Evolutionary conservation across 2,329 filamentous ascomycete genomes (phyloP), one percentile per base, ranked within the genome.

Genomic region (Cladosporium sphaerospermum): DNA sequence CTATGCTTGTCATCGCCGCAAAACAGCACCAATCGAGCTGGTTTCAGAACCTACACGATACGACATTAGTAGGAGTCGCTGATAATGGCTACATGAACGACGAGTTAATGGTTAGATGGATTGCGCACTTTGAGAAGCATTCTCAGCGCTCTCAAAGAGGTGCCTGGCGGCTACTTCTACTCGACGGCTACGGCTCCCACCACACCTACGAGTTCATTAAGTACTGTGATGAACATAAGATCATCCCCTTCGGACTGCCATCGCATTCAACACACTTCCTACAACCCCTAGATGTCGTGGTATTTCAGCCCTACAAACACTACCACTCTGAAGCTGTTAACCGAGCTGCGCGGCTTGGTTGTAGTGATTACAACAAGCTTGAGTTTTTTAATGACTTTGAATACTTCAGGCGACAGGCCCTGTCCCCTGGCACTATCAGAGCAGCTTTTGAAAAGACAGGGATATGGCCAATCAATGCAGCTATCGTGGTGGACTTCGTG

Each of bases 271-370:
- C 40, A 39, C 45, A 57, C 45, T 28, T 55, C 13, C 32, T 55
- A 16, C 33, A 55, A 40, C 53, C 53, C 13, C 41, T 55, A 32
- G 47, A 55, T 54, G 56, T 61, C 11, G 53, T 39, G 31, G 31
- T 57, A 7, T 61, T 61, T 46, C 54, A 60, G 45, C 58, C 51
- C 11, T 57, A 56, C 41, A 61, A 61, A 45, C 56, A 60, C 37
- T 60, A 45, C 37, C 56, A 60, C 47, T 16, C 31, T 11, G 40
- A 53, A 37, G 58, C 54, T 23, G 47, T 61, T 47, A 52, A 58
- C 14, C 18, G 33, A 19, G 53, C 56, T 16, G 46, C 49, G 18
- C 51, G 53, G 13, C 54, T 19, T 14, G 56, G 58, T 14, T 54
- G 51, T 45, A 11, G 31, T 9, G 37, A 58, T 13, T 61, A 56